Conservation (phyloP, 2,329 filamentous ascomycete genomes). For the Westerdykella aurantiaca region DNA sequence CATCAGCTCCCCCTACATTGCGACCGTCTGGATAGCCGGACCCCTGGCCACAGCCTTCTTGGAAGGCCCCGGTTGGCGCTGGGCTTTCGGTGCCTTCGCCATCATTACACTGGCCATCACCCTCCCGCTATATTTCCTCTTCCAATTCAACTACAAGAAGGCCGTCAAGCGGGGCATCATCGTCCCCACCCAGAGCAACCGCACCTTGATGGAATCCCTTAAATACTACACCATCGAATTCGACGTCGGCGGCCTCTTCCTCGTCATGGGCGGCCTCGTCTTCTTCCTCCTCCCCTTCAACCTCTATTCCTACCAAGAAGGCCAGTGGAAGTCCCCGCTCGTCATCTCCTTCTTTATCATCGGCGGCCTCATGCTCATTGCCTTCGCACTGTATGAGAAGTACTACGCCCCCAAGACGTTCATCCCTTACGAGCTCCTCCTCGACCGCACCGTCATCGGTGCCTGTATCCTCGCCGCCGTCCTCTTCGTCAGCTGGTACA, state of each 20-base stretch:
- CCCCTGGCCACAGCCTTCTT: slow-evolving; percentile 35
- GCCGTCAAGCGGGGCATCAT: slow-evolving; percentile 52
- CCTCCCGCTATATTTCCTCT: slow-evolving; percentile 53
- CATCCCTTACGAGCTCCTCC: slow-evolving; percentile 43
- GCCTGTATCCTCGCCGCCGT: slow-evolving; percentile 47
- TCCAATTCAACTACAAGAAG: slow-evolving; percentile 53
- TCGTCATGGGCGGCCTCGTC: slow-evolving; percentile 55
- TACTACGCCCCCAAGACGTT: slow-evolving; percentile 38
- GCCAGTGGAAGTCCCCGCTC: slow-evolving; percentile 27
- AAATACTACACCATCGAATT: slow-evolving; percentile 56
- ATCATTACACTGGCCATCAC: slow-evolving; percentile 57
- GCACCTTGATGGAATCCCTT: slow-evolving; percentile 45
- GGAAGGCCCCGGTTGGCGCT: slow-evolving; percentile 53
- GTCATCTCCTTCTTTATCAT: slow-evolving; percentile 38
- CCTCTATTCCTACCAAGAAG: slow-evolving; percentile 37
- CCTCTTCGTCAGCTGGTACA: slow-evolving; percentile 21
- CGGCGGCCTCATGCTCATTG: slow-evolving; percentile 30
- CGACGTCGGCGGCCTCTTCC: slow-evolving; percentile 55
- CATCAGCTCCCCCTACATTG: slow-evolving; percentile 12
- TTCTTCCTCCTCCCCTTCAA: slow-evolving; percentile 66
- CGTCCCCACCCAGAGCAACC: slow-evolving; percentile 37
- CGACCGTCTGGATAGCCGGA: slow-evolving; percentile 25
- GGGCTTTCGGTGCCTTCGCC: slow-evolving; percentile 61
- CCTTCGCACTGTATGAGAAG: slow-evolving; percentile 37
- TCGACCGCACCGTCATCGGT: slow-evolving; percentile 47